Percentiles rank a stretch among this genome's conserved stretches.
phyloP scores from a whole-genome alignment of 2,329 filamentous ascomycete species.

The Neopestalotiopsis sp. region DNA sequence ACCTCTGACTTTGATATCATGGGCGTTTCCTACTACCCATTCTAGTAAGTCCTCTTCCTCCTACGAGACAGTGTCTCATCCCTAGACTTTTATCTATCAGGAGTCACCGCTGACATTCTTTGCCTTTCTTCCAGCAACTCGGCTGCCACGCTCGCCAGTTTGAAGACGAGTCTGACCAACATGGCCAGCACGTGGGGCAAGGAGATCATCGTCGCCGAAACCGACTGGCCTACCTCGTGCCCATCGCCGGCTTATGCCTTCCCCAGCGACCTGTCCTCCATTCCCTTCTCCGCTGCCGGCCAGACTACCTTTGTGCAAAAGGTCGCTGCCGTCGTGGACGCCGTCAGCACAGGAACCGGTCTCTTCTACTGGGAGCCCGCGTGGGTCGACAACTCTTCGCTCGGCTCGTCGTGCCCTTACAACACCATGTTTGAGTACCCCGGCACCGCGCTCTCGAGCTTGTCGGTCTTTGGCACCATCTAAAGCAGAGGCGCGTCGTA shows the following conservation, averaged over 20 bases:
- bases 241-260: conserved; percentile 63
- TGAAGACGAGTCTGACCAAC: conserved; percentile 61
- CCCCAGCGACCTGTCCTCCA: conserved; percentile 62
- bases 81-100: neutral
- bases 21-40: conserved; percentile 77
- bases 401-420: conserved; percentile 70
- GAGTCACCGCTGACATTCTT: conserved; percentile 20
- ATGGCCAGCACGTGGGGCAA: conserved; percentile 69
- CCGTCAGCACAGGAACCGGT: conserved; percentile 59
- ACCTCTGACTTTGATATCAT: conserved; percentile 71
- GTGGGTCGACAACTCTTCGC: conserved; percentile 68
- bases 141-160: conserved; percentile 61
- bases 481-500: conserved; percentile 29
- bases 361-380: conserved; percentile 79
- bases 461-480: conserved; percentile 61
- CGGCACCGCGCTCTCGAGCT: conserved; percentile 60
- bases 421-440: conserved; percentile 66
- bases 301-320: conserved; percentile 67
- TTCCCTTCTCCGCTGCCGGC: conserved; percentile 68
- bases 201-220: conserved; percentile 72
- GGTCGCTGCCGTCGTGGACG: conserved; percentile 61
- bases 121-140: conserved; percentile 41
- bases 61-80: conserved; percentile 1
- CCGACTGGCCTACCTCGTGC: conserved; percentile 72
- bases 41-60: conserved; percentile 51